Percentiles rank a stretch among this genome's conserved stretches.
These are phyloP conservation scores for Penicillium sp. DNA, from an alignment of 2,329 filamentous ascomycete species.

Conservation along the genomic window DNA sequence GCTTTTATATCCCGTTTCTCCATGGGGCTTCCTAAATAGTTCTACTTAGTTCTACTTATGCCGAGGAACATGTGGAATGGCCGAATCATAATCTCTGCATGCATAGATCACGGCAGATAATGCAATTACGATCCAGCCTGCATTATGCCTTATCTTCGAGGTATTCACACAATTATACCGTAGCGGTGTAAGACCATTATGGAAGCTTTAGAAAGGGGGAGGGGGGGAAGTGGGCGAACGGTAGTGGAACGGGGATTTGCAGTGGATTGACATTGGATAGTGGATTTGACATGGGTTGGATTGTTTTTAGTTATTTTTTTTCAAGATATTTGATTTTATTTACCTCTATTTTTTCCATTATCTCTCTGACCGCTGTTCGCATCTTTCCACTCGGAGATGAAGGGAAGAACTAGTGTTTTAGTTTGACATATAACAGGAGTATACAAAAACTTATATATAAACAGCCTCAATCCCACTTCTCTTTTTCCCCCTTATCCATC, in stretches of 20 bases:
- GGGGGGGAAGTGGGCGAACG: neutral
- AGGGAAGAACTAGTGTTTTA: conserved; percentile 7
- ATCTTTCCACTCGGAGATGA: conserved; percentile 9
- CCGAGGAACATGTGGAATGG: neutral
- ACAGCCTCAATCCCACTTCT: neutral
- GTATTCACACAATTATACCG: neutral
- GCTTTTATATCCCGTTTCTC: neutral
- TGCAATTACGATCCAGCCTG: conserved; percentile 22
- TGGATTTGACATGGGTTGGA: neutral
- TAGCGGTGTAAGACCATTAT: conserved; percentile 7
- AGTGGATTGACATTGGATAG: neutral
- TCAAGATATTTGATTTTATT: neutral
- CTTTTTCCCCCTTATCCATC: conserved; percentile 6
- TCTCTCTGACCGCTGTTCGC: conserved; percentile 10
- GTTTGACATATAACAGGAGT: neutral
- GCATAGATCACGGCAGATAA: conserved; percentile 25
- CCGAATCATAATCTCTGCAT: conserved; percentile 5
- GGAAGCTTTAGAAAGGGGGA: neutral
- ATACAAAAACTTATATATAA: neutral
- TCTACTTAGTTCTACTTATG: neutral
- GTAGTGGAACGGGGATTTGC: neutral
- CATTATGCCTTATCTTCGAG: conserved; percentile 22
- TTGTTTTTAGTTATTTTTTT: neutral
- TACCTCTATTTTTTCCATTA: neutral
- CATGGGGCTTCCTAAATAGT: neutral